Base-by-base conservation (phyloP, 192 early-diverging fungal species). In the Coemansia sp. region DNA sequence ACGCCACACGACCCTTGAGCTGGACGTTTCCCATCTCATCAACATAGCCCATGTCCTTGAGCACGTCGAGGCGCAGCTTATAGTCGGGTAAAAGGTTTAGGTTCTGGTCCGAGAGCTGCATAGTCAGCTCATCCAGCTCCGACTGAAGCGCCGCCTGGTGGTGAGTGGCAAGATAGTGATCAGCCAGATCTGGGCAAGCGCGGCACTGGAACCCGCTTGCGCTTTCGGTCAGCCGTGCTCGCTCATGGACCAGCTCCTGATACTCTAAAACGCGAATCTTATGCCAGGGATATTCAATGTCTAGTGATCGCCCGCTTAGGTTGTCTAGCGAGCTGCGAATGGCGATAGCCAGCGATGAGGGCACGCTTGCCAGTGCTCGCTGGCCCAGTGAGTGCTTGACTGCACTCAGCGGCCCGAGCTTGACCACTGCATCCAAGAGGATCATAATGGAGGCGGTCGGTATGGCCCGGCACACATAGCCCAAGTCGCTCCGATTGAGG, bases 1-100 rank as follows among this genome's bases (percentile, higher is more conserved):
- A 97, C 0, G 95, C 97, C 0, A 99, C 94, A 3, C 92, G 87
- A 20, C 97, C 97, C 82, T 97, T 99, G 56, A 96, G 88, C 65
- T 94, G 91, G 16, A 99, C 94, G 3, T 92, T 93, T 28, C 87
- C 87, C 60, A 86, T 86, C 63, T 90, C 89, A 33, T 95, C 95
- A 23, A 97, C 85, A 63, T 91, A 97, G 1, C 86, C 85, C 55
- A 97, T 74, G 11, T 79, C 75, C 62, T 92, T 87, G 34, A 99
- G 86, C 34, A 99, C 94, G 11, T 91, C 86, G 8, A 96, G 75
- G 1, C 95, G 86, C 73, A 93, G 88, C 42, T 94, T 84, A 71
- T 97, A 99, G 68, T 97, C 97, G 0, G 95, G 95, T 4, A 97
- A 71, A 5, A 97, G 83, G 56, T 94, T 92, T 14, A 99, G 86